These are phyloP conservation scores for Calcarisporium arbuscula DNA, from an alignment of 2,329 filamentous ascomycete genomes.

Conservation along the genomic window DNA sequence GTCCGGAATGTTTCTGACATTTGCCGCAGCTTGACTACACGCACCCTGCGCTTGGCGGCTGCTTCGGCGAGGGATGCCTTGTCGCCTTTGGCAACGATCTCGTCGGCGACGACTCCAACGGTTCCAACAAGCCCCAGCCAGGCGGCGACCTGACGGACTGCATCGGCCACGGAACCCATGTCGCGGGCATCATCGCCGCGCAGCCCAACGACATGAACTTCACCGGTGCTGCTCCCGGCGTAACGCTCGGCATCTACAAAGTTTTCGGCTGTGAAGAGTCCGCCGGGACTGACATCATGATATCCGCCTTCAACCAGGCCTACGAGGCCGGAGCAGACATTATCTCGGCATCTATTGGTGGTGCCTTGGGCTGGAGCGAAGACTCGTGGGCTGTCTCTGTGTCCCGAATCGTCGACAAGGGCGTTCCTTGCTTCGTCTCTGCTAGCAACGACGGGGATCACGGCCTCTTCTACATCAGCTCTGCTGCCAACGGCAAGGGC, in stretches of 20 bases:
- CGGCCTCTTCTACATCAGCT: constrained; percentile 44
- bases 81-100: constrained; percentile 52
- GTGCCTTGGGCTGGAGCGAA: constrained; percentile 44
- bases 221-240: constrained; percentile 50
- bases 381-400: constrained; percentile 44
- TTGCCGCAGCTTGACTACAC: constrained; percentile 48
- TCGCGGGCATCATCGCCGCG: constrained; percentile 57
- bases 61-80: constrained; percentile 54
- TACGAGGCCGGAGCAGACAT: constrained; percentile 54
- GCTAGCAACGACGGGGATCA: constrained; percentile 42
- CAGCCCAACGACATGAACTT: constrained; percentile 47
- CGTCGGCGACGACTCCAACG: constrained; percentile 47
- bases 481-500: constrained; percentile 39
- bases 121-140: constrained; percentile 32
- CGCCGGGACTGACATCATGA: constrained; percentile 49
- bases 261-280: constrained; percentile 50
- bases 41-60: constrained; percentile 57
- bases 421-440: constrained; percentile 47
- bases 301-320: constrained; percentile 53
- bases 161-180: constrained; percentile 54
- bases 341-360: constrained; percentile 50
- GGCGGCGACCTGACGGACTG: constrained; percentile 50
- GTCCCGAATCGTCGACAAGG: constrained; percentile 45
- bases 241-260: constrained; percentile 49
- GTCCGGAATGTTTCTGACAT: neutral